Evolutionary conservation across 768 basidiomycete species (phyloP).

Genomic region (Gautieria morchelliformis): DNA sequence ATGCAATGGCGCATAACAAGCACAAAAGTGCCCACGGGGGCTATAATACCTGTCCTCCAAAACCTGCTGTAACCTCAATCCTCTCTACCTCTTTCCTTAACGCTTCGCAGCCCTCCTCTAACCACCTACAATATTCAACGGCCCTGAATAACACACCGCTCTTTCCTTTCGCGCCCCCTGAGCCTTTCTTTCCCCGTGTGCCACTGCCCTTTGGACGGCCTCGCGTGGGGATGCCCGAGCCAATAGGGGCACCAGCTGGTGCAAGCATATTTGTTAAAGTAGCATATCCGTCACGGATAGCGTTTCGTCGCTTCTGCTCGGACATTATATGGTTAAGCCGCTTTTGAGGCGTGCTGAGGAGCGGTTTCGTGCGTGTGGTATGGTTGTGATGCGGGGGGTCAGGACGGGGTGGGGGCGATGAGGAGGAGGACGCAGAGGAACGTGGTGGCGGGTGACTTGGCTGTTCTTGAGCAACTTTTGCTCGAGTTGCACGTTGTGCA

Average conservation of each 20-base stretch:
- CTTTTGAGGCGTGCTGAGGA: slow-evolving; percentile 78
- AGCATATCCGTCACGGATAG: slow-evolving; percentile 83
- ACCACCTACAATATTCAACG: slow-evolving; percentile 75
- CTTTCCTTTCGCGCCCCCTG: slow-evolving; percentile 71
- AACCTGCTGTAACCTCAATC: slow-evolving; percentile 59
- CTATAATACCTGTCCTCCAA: slow-evolving; percentile 14
- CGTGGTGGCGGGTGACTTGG: slow-evolving; percentile 30
- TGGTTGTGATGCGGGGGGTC: slow-evolving; percentile 14
- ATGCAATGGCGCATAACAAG: background rate
- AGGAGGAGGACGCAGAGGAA: slow-evolving; percentile 15
- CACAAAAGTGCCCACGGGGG: background rate
- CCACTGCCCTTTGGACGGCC: slow-evolving; percentile 77
- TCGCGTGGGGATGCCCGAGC: slow-evolving; percentile 61
- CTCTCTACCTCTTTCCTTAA: slow-evolving; percentile 58
- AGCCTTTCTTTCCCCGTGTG: slow-evolving; percentile 20
- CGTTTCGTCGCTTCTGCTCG: slow-evolving; percentile 87
- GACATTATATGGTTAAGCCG: slow-evolving; percentile 91
- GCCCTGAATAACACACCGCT: slow-evolving; percentile 83
- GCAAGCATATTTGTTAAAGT: slow-evolving; percentile 76
- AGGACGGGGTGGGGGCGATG: slow-evolving; percentile 9
- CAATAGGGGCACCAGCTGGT: slow-evolving; percentile 61
- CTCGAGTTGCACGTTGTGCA: slow-evolving; percentile 22
- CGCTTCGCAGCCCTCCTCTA: slow-evolving; percentile 74
- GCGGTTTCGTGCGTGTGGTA: slow-evolving; percentile 41
- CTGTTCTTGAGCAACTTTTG: slow-evolving; percentile 38